Evolutionary conservation across 352 stramenopile species (phyloP), one percentile per base, ranked within the genome.

Genomic region (Phytophthora boehmeriae): DNA sequence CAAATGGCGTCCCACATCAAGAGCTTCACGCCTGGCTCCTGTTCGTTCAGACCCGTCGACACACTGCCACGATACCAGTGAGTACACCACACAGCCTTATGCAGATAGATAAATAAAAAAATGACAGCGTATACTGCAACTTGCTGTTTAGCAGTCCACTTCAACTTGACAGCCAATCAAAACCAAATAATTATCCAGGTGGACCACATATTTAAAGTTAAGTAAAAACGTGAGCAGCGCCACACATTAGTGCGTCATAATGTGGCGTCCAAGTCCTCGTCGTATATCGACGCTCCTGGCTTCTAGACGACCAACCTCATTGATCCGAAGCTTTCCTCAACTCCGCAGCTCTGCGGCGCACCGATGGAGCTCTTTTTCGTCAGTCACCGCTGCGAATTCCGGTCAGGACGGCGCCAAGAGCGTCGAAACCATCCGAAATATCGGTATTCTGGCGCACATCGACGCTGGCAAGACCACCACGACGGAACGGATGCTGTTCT

Each of bases 381-480:
- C 64, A 5, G 23, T 56, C 10, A 54, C 44, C 14, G 28, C 35
- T 10, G 17, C 36, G 20, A 71, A 73, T 13, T 57, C 5, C 35
- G 38, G 22, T 23, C 63, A 67, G 54, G 55, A 66, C 36, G 53
- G 66, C 17, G 56, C 42, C 35, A 58, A 51, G 25, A 54, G 43
- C 46, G 46, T 76, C 10, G 54, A 57, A 11, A 32, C 6, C 43
- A 87, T 96, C 76, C 91, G 97, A 55, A 99, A 99, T 80, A 99
- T 99, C 71, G 97, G 97, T 61, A 99, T 99, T 72, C 94, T 99
- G 75, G 97, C 97, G 23, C 97, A 99, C 80, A 99, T 99, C 63
- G 97, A 99, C 76, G 96, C 97, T 8, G 97, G 97, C 16, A 99
- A 99, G 83, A 99, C 97, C 8, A 99, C 97, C 23, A 99, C 96